Percentiles rank a stretch among this genome's conserved stretches.
Evolutionary conservation across 805 yeast genomes (phyloP).

Genomic region (Metschnikowia borealis): DNA sequence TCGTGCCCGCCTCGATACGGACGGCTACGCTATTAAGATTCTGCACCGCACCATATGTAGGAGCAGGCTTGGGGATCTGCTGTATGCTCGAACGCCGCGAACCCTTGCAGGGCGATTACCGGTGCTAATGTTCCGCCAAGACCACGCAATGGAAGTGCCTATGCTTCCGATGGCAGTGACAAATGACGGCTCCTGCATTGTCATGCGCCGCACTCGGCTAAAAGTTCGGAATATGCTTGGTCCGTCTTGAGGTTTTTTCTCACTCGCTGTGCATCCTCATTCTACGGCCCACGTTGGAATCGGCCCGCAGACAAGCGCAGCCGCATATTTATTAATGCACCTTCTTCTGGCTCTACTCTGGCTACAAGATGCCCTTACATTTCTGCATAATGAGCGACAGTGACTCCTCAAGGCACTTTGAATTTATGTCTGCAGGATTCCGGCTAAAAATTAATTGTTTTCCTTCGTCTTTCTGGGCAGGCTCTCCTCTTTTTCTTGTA

Average conservation of each 20-base stretch:
- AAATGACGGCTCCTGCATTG: neutral
- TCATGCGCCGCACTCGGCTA: constrained; percentile 2
- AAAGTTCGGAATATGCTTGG: neutral
- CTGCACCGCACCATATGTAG: constrained; percentile 1
- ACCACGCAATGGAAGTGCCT: neutral
- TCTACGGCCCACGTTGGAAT: constrained; percentile 3
- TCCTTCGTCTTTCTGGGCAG: neutral
- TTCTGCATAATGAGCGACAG: neutral
- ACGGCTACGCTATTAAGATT: neutral
- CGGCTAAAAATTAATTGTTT: neutral
- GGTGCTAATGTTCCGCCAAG: neutral
- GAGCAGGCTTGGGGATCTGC: neutral
- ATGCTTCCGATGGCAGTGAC: neutral
- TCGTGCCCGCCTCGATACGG: neutral
- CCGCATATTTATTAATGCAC: constrained; percentile 2
- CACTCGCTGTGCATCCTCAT: neutral
- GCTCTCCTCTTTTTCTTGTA: too few relatives aligned
- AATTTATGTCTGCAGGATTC: neutral
- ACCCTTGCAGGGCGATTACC: neutral
- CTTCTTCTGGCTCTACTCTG: neutral
- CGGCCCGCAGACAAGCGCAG: neutral
- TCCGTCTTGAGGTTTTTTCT: neutral
- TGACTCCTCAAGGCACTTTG: neutral
- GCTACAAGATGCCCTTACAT: neutral
- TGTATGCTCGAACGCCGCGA: constrained; percentile 3